Evolutionary conservation across 2,329 filamentous ascomycete species (phyloP), one percentile per base, ranked within the genome.

Genomic region (Paecilomyces variotii): DNA sequence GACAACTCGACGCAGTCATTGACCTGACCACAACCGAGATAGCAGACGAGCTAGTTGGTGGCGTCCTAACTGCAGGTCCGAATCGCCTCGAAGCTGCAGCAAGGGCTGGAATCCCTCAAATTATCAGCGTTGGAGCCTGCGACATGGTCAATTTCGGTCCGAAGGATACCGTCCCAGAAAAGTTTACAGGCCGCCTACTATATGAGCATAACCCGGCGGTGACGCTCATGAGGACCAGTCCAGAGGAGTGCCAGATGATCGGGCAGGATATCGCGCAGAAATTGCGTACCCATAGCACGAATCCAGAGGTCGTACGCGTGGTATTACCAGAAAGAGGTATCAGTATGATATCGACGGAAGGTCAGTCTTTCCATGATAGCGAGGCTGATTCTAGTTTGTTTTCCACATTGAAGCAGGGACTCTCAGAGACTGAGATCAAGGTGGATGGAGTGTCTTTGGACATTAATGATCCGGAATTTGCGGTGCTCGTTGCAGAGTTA

Each of bases 21-120:
- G 87, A 90, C 65, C 71, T 90, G n/a, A 90, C 87, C 0, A 89
- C 87, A 0, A 88, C 86, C 0, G 87, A 90, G 65, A 79, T 88
- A 19, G 83, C 82, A 51, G 87, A 90, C 65, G 74, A 84, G 53
- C 62, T 88, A 0, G 80, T 82, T 14, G 87, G 85, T 0, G 87
- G 87, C 0, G 78, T 84, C 2, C 80, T 90, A 74, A 80, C 79
- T 30, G 86, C 86, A 0, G 85, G 84, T 0, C 73, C 78, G 1
- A 65, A 74, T 4, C 76, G 87, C 25, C 75, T 90, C 1, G 78
- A 81, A 25, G 83, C 84, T 0, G 84, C 84, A 0, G 77, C 82
- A 0, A 72, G 77, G 59, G 78, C 75, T 1, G 83, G 84, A 0
- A 80, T 89, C 49, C 87, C 87, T 0, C 75, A 79, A 28, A 72